Evolutionary conservation across 352 stramenopile species (phyloP), one percentile per base, ranked within the genome.

Genomic region (Phytophthora pseudosyringae): DNA sequence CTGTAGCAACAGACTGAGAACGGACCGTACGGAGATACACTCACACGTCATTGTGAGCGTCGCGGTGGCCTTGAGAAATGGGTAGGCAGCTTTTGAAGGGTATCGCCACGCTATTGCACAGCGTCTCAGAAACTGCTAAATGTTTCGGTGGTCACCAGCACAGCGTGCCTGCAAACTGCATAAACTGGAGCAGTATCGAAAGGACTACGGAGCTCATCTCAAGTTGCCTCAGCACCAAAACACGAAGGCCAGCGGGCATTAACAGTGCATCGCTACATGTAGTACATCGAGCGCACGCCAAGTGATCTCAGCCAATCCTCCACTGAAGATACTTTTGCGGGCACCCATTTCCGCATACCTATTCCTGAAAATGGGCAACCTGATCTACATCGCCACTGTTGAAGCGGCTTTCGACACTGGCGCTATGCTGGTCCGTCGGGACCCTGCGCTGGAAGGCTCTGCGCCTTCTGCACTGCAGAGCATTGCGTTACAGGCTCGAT

Each of bases 311-410:
- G 43, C 16, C 25, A 41, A 51, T 51, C 44, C 44, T 26, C 2
- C 25, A 45, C 28, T 40, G 33, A 46, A 32, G 47, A 64, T 50
- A 50, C 47, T 15, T 65, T 52, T 62, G 53, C 50, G 38, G 29
- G 31, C 21, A 12, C 15, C 18, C 43, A 44, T 54, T 36, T 26
- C 29, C 3, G 8, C 12, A 3, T 32, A n/a, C 29, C 57, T 29
- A 65, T 52, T 49, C n/a, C n/a, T 6, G 10, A 32, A 60, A 53
- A 66, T 60, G 58, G 58, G 58, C 40, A 60, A 55, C 18, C 40
- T 66, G 58, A 66, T 65, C 58, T 64, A 6, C 33, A 44, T 12
- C 5, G 9, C 40, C 29, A 31, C 21, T 33, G 33, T 56, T 57
- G 32, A 44, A 48, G 55, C 41, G 28, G n/a, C 31, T 35, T 43